These are phyloP conservation scores for Thecaphora thlaspeos DNA, from an alignment of 1,284 basidiomycete species.

Conservation along the genomic window DNA sequence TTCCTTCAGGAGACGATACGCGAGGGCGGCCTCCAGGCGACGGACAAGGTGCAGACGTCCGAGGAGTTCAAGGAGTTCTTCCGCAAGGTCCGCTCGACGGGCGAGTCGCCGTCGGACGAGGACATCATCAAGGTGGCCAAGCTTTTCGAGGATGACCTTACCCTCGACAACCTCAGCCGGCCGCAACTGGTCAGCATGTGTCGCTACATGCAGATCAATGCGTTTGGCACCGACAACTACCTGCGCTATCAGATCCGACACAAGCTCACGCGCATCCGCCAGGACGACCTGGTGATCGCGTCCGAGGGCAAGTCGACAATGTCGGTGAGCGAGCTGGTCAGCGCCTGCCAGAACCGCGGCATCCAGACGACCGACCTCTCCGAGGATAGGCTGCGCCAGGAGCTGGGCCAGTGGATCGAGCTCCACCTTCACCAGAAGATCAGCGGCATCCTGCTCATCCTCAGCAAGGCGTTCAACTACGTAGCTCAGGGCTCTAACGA, in stretches of 20 bases:
- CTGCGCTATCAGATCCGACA: slow-evolving; percentile 87
- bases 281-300: slow-evolving; percentile 86
- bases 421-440: slow-evolving; percentile 81
- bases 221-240: slow-evolving; percentile 98
- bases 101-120: slow-evolving; percentile 81
- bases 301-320: slow-evolving; percentile 85
- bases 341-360: slow-evolving; percentile 89
- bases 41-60: slow-evolving; percentile 81
- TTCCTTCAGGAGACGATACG: slow-evolving; percentile 96
- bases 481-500: slow-evolving; percentile 32
- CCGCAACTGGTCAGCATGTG: slow-evolving; percentile 97
- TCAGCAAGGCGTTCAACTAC: slow-evolving; percentile 92
- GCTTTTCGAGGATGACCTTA: slow-evolving; percentile 95
- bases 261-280: slow-evolving; percentile 77
- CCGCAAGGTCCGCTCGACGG: slow-evolving; percentile 93
- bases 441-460: slow-evolving; percentile 87
- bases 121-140: slow-evolving; percentile 94
- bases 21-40: slow-evolving; percentile 81
- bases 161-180: slow-evolving; percentile 93
- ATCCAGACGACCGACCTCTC: slow-evolving; percentile 78
- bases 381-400: slow-evolving; percentile 69
- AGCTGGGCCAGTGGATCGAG: slow-evolving; percentile 89
- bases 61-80: slow-evolving; percentile 99
- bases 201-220: slow-evolving; percentile 88
- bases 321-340: slow-evolving; percentile 84